Evolutionary conservation across 805 yeast species (phyloP).

Genomic region (Hermanozyma aechmeae): DNA sequence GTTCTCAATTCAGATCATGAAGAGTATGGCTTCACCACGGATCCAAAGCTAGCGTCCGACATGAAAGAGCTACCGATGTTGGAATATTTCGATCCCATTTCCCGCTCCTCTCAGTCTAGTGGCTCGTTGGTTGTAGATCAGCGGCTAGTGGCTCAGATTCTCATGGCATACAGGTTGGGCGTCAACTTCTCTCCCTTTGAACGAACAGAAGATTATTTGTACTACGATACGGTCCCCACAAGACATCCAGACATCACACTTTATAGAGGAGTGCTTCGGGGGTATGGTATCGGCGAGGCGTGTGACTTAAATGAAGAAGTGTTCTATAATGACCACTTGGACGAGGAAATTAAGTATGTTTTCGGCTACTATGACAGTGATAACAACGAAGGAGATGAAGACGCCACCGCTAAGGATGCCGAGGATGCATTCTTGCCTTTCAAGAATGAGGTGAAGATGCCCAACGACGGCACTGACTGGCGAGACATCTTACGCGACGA

Average conservation of each 20-base stretch:
- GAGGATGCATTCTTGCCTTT: too few species aligned
- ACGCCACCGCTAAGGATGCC: conserved; percentile 10
- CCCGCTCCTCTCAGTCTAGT: conserved; percentile 43
- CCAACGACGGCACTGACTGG: conserved; percentile 65
- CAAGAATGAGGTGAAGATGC: too few species aligned
- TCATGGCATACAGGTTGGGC: conserved; percentile 24
- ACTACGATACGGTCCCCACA: too few species aligned
- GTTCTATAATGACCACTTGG: conserved; percentile 55
- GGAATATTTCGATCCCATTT: conserved; percentile 59
- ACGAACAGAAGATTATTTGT: too few species aligned
- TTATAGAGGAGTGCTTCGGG: background rate
- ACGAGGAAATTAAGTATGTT: conserved; percentile 57
- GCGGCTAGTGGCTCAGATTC: conserved; percentile 47
- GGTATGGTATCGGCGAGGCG: conserved; percentile 23
- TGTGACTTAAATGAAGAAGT: conserved; percentile 46
- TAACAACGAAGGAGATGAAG: conserved; percentile 3
- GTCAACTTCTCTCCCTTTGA: conserved; percentile 9
- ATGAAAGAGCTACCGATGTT: conserved; percentile 47
- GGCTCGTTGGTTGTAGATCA: conserved; percentile 55
- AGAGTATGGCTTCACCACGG: background rate
- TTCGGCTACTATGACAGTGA: conserved; percentile 41
- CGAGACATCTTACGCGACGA: conserved; percentile 59
- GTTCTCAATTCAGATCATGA: conserved; percentile 38
- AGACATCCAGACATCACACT: too few species aligned
- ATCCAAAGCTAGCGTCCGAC: conserved; percentile 31